A percentile compares a stretch with the other conserved stretches of the same genome.
These are phyloP conservation scores for Eruca vesicaria DNA, from an alignment of 441 rosid species.

Conservation along the genomic window DNA sequence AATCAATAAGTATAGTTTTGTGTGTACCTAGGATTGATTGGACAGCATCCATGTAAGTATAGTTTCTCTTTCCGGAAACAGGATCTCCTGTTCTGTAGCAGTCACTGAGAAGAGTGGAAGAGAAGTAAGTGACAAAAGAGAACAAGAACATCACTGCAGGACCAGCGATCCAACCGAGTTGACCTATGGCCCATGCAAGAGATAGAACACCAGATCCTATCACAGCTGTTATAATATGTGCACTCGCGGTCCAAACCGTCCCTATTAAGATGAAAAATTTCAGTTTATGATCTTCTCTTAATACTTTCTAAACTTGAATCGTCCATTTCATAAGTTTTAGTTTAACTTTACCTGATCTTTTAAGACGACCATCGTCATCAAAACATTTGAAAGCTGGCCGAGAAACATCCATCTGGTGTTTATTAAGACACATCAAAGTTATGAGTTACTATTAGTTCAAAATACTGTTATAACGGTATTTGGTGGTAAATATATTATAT, in stretches of 20 bases:
- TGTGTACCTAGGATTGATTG: constrained; percentile 42
- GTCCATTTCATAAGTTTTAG: background rate
- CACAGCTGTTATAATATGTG: constrained; percentile 41
- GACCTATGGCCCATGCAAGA: constrained; percentile 49
- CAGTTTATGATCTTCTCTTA: background rate
- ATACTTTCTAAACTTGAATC: background rate
- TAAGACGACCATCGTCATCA: constrained; percentile 77
- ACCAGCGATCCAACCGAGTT: constrained; percentile 54
- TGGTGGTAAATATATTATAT: constrained; percentile 27
- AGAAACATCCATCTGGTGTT: constrained; percentile 28
- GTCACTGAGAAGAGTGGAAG: constrained; percentile 38
- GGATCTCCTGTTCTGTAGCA: constrained; percentile 43
- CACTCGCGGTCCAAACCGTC: constrained; percentile 47
- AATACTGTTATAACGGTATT: background rate
- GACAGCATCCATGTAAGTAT: constrained; percentile 50
- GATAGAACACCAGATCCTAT: constrained; percentile 53
- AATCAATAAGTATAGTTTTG: background rate
- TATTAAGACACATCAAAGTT: constrained; percentile 10
- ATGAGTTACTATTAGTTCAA: background rate
- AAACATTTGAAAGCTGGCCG: constrained; percentile 52
- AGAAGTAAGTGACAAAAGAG: constrained; percentile 42
- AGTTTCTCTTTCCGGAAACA: constrained; percentile 43
- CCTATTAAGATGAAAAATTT: constrained; percentile 18
- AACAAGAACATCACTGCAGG: constrained; percentile 46
- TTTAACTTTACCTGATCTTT: constrained; percentile 56